Evolutionary conservation across 2,329 filamentous ascomycete species (phyloP).

Genomic region (Apiospora koreana): DNA sequence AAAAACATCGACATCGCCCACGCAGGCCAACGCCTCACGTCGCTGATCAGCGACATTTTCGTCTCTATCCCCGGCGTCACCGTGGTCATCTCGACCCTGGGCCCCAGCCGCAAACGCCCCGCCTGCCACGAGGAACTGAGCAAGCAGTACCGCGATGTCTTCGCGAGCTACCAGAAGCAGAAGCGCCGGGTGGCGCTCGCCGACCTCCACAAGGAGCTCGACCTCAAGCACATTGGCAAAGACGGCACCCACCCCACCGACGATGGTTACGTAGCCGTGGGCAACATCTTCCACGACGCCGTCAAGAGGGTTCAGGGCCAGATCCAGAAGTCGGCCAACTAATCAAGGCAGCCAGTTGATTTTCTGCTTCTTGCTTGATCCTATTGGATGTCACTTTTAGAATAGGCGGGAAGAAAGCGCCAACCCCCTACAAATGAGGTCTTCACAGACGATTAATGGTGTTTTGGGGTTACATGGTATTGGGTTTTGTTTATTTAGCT

Average conservation of each 20-base stretch:
- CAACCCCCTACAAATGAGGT: not conserved
- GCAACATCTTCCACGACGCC: slow-evolving; percentile 8
- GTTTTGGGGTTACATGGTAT: not conserved
- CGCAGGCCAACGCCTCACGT: not conserved
- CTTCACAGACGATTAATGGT: not conserved
- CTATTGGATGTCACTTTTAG: not conserved
- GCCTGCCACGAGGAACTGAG: not conserved
- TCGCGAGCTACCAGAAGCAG: not conserved
- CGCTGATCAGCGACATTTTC: slow-evolving; percentile 12
- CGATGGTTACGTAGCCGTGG: slow-evolving; percentile 1
- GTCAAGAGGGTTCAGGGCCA: not conserved
- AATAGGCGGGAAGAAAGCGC: too few species aligned
- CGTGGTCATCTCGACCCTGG: slow-evolving; percentile 11
- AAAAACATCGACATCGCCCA: not conserved
- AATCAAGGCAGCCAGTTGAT: not conserved
- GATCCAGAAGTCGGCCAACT: not conserved
- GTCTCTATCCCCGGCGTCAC: slow-evolving; percentile 12
- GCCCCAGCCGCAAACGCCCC: not conserved
- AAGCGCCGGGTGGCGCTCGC: not conserved
- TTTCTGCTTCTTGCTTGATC: not conserved
- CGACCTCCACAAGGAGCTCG: not conserved
- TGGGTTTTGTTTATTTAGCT: not conserved
- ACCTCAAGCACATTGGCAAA: not conserved
- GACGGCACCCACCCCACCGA: slow-evolving; percentile 11
- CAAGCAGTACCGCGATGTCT: not conserved